These are phyloP conservation scores for Penicillium ochrochloron DNA, from an alignment of 495 filamentous ascomycete species.

Conservation along the genomic window DNA sequence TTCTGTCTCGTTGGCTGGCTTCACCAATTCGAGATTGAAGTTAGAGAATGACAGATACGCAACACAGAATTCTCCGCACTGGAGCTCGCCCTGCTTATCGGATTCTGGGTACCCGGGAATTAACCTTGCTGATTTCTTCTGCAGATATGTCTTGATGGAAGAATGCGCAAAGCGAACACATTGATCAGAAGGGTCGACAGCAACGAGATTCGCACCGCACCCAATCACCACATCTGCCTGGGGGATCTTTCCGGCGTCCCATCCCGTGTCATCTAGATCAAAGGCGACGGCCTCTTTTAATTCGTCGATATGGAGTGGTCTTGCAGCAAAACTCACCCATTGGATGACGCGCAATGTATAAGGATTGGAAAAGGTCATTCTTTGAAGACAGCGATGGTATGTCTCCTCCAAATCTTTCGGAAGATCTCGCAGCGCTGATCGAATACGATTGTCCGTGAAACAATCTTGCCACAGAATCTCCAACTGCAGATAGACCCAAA, in stretches of 20 bases:
- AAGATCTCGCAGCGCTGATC: slow-evolving; percentile 21
- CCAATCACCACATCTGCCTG: slow-evolving; percentile 29
- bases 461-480: slow-evolving; percentile 38
- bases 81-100: slow-evolving; percentile 15
- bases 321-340: slow-evolving; percentile 37
- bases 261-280: slow-evolving; percentile 26
- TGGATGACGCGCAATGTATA: slow-evolving; percentile 24
- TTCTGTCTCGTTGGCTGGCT: slow-evolving; percentile 1
- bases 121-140: slow-evolving; percentile 9
- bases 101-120: slow-evolving; percentile 12
- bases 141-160: slow-evolving; percentile 38
- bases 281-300: slow-evolving; percentile 41
- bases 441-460: slow-evolving; percentile 31
- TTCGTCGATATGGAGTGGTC: slow-evolving; percentile 40
- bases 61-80: slow-evolving; percentile 32
- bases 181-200: slow-evolving; percentile 28
- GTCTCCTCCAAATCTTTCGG: slow-evolving; percentile 35
- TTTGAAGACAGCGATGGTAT: slow-evolving; percentile 26
- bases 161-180: slow-evolving; percentile 41
- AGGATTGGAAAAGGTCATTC: slow-evolving; percentile 21
- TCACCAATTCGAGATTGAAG: slow-evolving; percentile 27
- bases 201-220: slow-evolving; percentile 38
- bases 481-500: slow-evolving; percentile 38
- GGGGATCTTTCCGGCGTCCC: slow-evolving; percentile 32
- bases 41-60: slow-evolving; percentile 33